These are phyloP conservation scores for Cystobasidium sp. DNA, from an alignment of 1,284 basidiomycete species.

Conservation along the genomic window DNA sequence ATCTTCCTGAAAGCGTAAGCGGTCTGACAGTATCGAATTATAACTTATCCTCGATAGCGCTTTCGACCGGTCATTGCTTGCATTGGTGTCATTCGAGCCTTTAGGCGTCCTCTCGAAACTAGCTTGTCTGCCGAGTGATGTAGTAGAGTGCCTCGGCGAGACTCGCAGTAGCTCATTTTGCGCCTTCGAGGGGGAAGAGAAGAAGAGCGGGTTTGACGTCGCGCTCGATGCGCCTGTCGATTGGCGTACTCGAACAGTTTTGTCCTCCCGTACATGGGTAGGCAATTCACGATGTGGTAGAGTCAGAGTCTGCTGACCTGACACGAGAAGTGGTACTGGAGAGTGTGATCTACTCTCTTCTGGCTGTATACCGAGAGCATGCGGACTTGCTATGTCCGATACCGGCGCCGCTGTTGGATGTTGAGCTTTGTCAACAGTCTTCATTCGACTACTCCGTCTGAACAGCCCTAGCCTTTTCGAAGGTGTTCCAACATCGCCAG, in stretches of 20 bases:
- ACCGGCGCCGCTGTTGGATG: background rate
- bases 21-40: constrained; percentile 3
- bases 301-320: constrained; percentile 1
- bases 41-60: background rate
- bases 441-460: constrained; percentile 8
- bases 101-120: constrained; percentile 10
- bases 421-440: background rate
- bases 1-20: background rate
- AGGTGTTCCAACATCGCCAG: background rate
- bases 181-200: background rate
- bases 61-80: background rate
- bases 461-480: constrained; percentile 10
- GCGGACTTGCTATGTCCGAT: background rate
- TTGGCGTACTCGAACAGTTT: constrained; percentile 10
- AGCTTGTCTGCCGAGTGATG: background rate
- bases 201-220: background rate
- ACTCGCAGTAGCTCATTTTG: background rate
- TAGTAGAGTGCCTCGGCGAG: background rate
- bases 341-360: background rate
- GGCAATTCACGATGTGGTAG: background rate
- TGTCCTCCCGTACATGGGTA: background rate
- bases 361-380: no score
- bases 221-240: background rate
- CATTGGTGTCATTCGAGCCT: constrained; percentile 19
- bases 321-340: background rate